Conservation (phyloP, 208 protist species). For the Naegleria gruberi region DNA sequence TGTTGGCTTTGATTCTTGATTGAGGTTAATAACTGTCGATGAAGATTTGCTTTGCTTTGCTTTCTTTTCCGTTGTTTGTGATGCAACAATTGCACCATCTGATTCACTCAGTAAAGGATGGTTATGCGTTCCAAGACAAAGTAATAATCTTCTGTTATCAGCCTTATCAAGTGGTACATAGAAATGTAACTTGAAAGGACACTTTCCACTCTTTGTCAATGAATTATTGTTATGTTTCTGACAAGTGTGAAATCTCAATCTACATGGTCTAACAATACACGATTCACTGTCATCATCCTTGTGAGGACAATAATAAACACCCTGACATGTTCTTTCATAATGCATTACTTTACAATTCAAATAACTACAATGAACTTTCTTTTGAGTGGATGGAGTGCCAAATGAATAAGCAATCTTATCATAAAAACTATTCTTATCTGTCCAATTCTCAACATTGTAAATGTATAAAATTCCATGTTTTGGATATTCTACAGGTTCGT, state of each 20-base stretch:
- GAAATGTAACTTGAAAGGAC: neutral
- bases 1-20: neutral
- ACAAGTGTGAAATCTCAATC: neutral
- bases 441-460: neutral
- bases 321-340: conserved; percentile 18
- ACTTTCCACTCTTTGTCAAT: neutral
- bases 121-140: neutral
- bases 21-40: neutral
- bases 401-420: conserved; percentile 9
- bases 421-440: conserved; percentile 10
- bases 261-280: neutral
- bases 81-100: neutral
- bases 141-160: neutral
- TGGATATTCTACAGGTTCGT: neutral
- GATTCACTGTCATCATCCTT: neutral
- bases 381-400: conserved; percentile 15
- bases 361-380: neutral
- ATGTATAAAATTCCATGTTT: neutral
- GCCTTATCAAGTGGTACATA: neutral
- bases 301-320: conserved; percentile 11
- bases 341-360: conserved; percentile 17
- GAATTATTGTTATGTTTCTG: neutral
- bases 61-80: neutral
- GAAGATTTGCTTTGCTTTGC: neutral
- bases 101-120: neutral